phyloP scores from a whole-genome alignment of 176 grass and related monocot species.

The Pontederia paniculata region DNA sequence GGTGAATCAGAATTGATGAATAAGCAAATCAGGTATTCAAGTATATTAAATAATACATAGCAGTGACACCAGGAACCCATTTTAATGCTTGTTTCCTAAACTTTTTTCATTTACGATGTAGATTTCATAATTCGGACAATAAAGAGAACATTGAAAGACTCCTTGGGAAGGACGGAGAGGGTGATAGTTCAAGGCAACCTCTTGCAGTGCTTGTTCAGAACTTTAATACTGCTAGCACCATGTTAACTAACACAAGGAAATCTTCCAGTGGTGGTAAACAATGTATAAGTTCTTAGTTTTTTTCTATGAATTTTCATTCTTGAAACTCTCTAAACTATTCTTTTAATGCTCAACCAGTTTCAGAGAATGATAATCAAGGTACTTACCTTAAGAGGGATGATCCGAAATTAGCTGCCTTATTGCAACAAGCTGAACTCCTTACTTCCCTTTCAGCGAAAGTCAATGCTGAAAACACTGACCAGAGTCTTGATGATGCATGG shows the following conservation, averaged over 20 bases:
- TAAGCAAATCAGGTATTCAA: slow-evolving; percentile 73
- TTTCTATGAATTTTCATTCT: slow-evolving; percentile 8
- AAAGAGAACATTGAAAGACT: slow-evolving; percentile 34
- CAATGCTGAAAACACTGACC: slow-evolving; percentile 49
- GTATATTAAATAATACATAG: slow-evolving; percentile 23
- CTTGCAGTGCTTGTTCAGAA: slow-evolving; percentile 41
- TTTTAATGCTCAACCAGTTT: slow-evolving; percentile 25
- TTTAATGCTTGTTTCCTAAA: slow-evolving; percentile 6
- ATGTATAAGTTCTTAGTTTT: slow-evolving; percentile 15
- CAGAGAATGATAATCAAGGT: slow-evolving; percentile 32
- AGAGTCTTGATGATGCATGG: slow-evolving; percentile 89
- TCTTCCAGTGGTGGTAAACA: slow-evolving; percentile 16
- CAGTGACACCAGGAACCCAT: background rate
- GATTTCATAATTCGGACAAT: slow-evolving; percentile 26
- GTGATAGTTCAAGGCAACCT: slow-evolving; percentile 37
- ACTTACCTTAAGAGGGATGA: slow-evolving; percentile 70
- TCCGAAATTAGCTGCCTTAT: slow-evolving; percentile 69
- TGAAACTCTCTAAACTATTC: background rate
- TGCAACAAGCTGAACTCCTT: slow-evolving; percentile 78
- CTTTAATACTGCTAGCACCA: slow-evolving; percentile 18
- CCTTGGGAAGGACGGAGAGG: slow-evolving; percentile 26
- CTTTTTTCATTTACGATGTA: slow-evolving; percentile 11
- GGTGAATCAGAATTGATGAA: slow-evolving; percentile 28
- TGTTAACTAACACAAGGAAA: slow-evolving; percentile 18
- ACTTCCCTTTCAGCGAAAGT: slow-evolving; percentile 76